Conservation (phyloP, 192 early-diverging fungal species). For the Diversispora eburnea region DNA sequence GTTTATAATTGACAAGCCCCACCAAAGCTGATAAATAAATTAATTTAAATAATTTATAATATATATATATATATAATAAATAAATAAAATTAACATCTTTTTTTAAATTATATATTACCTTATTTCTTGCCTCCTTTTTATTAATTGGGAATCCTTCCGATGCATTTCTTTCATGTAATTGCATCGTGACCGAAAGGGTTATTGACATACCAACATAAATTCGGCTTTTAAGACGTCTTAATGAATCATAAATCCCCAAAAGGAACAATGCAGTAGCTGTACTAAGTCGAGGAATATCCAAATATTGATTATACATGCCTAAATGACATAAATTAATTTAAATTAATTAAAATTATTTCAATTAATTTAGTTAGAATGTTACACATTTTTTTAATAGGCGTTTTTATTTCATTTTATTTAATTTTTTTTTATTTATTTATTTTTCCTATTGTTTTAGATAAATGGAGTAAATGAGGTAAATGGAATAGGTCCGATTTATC, state of each 20-base stretch:
- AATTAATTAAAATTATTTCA: neutral
- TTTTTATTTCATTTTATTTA: no score
- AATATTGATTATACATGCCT: conserved; percentile 13
- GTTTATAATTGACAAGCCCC: conserved; percentile 11
- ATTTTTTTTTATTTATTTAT: no score
- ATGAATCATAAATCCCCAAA: conserved; percentile 15
- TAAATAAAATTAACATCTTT: neutral
- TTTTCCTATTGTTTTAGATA: no score
- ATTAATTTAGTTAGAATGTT: no score
- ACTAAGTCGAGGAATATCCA: conserved; percentile 6
- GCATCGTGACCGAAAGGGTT: conserved; percentile 7
- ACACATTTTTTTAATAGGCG: no score
- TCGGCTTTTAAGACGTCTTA: conserved; percentile 9
- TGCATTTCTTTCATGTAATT: conserved; percentile 20
- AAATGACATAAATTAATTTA: neutral
- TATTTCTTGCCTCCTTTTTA: conserved; percentile 20
- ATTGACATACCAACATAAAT: conserved; percentile 22
- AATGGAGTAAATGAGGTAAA: no score
- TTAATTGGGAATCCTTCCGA: neutral
- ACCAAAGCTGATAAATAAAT: conserved; percentile 15
- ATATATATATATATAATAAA: neutral
- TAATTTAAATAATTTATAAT: neutral
- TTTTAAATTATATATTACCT: neutral
- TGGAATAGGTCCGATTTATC: no score
- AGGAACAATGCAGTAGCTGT: conserved; percentile 17